These are phyloP conservation scores for Cladosporium sphaerospermum DNA, from an alignment of 2,329 filamentous ascomycete species.

Conservation along the genomic window DNA sequence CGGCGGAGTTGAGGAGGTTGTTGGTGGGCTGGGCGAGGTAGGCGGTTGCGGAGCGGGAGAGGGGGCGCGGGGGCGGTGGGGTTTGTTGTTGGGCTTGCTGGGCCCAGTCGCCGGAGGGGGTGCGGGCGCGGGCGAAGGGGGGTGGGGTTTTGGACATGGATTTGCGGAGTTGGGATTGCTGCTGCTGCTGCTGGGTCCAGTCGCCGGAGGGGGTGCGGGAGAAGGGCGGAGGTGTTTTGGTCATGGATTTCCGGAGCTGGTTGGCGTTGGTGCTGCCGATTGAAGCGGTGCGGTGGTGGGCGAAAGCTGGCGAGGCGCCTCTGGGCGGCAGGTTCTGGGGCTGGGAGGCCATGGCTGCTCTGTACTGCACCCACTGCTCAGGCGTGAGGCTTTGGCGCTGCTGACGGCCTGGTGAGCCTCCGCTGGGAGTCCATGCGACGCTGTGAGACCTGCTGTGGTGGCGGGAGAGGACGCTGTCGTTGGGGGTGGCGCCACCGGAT, in stretches of 20 bases:
- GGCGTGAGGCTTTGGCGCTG: slow-evolving; percentile 54
- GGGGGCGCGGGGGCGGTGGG: slow-evolving; percentile 27
- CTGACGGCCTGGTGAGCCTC: slow-evolving; percentile 47
- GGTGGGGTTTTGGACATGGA: slow-evolving; percentile 33
- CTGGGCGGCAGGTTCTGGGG: slow-evolving; percentile 41
- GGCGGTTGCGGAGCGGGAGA: slow-evolving; percentile 27
- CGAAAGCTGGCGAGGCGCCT: slow-evolving; percentile 22
- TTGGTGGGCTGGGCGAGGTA: slow-evolving; percentile 34
- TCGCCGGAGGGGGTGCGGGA: slow-evolving; percentile 40
- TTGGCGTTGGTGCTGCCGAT: slow-evolving; percentile 14
- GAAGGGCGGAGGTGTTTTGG: slow-evolving; percentile 37
- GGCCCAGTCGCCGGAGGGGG: slow-evolving; percentile 41
- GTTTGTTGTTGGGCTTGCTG: slow-evolving; percentile 13
- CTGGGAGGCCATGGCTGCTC: slow-evolving; percentile 52
- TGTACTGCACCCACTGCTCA: slow-evolving; percentile 78
- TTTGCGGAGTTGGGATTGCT: slow-evolving; percentile 13
- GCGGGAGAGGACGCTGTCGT: slow-evolving; percentile 19
- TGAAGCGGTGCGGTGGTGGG: slow-evolving; percentile 24
- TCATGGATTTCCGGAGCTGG: slow-evolving; percentile 21
- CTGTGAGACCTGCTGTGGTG: slow-evolving; percentile 54
- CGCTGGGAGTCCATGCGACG: slow-evolving; percentile 71
- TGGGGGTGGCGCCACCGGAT: background rate
- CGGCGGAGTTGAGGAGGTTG: slow-evolving; percentile 23
- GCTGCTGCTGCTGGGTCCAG: slow-evolving; percentile 33
- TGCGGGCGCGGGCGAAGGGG: slow-evolving; percentile 33